Evolutionary conservation across 768 basidiomycete species (phyloP).

Genomic region (Coprinopsis marcescibilis): DNA sequence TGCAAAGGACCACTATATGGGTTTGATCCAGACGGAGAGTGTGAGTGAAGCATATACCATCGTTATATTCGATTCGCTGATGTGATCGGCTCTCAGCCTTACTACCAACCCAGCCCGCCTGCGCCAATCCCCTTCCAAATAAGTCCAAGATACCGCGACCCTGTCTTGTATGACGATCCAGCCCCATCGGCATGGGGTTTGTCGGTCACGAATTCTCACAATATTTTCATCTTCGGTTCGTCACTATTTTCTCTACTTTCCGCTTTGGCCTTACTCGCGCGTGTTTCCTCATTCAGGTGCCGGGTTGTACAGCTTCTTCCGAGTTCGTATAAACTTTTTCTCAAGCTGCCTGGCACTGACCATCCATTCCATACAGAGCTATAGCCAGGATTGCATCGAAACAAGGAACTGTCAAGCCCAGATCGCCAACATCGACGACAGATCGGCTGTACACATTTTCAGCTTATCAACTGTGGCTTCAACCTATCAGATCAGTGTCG

Average conservation of each 20-base stretch:
- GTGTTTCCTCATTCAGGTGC: too few relatives aligned
- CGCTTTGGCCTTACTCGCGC: too few relatives aligned
- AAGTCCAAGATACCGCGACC: slow-evolving; percentile 43
- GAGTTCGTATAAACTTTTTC: not conserved
- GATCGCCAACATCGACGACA: slow-evolving; percentile 44
- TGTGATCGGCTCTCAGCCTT: slow-evolving; percentile 41
- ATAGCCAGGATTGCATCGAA: slow-evolving; percentile 41
- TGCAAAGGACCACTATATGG: slow-evolving; percentile 64
- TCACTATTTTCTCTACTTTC: too few relatives aligned
- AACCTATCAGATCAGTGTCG: slow-evolving; percentile 47
- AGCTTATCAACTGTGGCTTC: slow-evolving; percentile 56
- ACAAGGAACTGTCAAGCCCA: slow-evolving; percentile 50
- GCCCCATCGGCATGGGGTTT: slow-evolving; percentile 48
- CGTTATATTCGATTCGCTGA: not conserved
- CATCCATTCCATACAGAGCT: slow-evolving; percentile 33
- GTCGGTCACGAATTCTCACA: slow-evolving; percentile 40
- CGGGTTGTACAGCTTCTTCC: slow-evolving; percentile 67
- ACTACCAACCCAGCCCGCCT: slow-evolving; percentile 57
- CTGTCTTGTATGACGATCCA: slow-evolving; percentile 34
- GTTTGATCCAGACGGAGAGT: slow-evolving; percentile 71
- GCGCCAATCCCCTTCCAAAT: slow-evolving; percentile 51
- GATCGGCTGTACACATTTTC: slow-evolving; percentile 47
- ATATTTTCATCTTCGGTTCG: slow-evolving; percentile 66
- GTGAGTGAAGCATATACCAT: slow-evolving; percentile 34
- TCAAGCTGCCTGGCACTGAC: not conserved